Evolutionary conservation across 2,329 filamentous ascomycete genomes (phyloP).

Genomic region (Hyphodiscus sp.): DNA sequence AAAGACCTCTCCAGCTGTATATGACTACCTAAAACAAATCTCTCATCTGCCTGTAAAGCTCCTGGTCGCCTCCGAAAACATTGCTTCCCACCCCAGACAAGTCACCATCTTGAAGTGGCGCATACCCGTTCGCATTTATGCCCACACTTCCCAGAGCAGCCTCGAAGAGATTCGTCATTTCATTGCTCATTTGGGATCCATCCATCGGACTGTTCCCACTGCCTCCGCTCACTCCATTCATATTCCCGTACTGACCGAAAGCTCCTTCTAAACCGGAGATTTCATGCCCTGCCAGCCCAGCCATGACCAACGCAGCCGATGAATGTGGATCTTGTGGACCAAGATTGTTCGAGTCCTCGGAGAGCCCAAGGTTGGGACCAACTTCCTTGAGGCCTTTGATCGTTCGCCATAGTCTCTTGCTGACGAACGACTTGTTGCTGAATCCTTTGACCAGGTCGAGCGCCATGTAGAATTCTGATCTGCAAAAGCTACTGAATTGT

Average conservation of each 20-base stretch:
- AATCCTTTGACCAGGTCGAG: conserved; percentile 69
- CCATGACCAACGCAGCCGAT: conserved; percentile 48
- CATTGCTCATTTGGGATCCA: conserved; percentile 31
- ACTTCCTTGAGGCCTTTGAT: conserved; percentile 59
- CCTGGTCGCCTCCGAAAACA: conserved; percentile 30
- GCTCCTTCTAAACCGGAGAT: conserved; percentile 20
- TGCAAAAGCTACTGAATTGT: conserved; percentile 60
- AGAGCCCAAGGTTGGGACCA: conserved; percentile 56
- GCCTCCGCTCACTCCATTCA: conserved; percentile 1
- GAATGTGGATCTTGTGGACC: conserved; percentile 42
- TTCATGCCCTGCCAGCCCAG: conserved; percentile 40
- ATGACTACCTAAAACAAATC: conserved; percentile 26
- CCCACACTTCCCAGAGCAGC: conserved; percentile 27
- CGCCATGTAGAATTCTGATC: conserved; percentile 74
- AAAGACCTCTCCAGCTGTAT: not conserved
- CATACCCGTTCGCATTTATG: conserved; percentile 18
- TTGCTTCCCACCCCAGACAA: conserved; percentile 20
- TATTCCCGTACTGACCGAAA: conserved; percentile 8
- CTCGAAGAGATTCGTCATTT: conserved; percentile 32
- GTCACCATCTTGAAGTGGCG: conserved; percentile 9
- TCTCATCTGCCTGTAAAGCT: conserved; percentile 28
- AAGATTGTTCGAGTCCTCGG: conserved; percentile 7
- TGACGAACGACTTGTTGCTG: conserved; percentile 64
- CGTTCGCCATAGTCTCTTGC: conserved; percentile 68
- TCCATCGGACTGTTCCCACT: conserved; percentile 26